A percentile compares a stretch with the other conserved stretches of the same genome.
phyloP scores from a whole-genome alignment of 345 rosid genomes.

The Trapa incisa region DNA sequence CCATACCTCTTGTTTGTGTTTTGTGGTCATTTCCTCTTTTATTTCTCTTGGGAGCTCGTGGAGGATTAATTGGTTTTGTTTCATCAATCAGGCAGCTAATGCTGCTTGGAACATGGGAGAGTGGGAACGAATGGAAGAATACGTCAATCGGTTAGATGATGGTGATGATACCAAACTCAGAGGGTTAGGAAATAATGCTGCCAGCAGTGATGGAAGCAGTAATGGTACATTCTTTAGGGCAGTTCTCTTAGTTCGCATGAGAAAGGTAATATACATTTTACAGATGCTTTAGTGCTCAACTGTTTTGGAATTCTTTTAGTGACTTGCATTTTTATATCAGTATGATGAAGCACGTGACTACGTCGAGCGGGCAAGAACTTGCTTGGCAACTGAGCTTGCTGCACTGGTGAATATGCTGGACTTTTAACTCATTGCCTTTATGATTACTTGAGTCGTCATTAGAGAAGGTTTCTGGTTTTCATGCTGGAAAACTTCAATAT shows the following conservation, averaged over 20 bases:
- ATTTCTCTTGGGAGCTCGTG: background rate
- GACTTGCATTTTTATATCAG: slow-evolving; percentile 23
- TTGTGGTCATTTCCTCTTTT: background rate
- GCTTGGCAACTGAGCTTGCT: slow-evolving; percentile 97
- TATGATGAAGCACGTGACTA: slow-evolving; percentile 89
- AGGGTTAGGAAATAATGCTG: slow-evolving; percentile 71
- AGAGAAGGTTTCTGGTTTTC: background rate
- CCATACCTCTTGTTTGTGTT: slow-evolving; percentile 11
- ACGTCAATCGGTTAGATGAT: slow-evolving; percentile 85
- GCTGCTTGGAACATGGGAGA: slow-evolving; percentile 99
- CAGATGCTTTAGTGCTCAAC: background rate
- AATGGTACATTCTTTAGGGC: slow-evolving; percentile 96
- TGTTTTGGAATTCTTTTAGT: slow-evolving; percentile 4
- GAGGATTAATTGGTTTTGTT: background rate
- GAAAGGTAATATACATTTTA: slow-evolving; percentile 34
- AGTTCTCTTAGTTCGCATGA: slow-evolving; percentile 69
- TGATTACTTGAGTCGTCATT: background rate
- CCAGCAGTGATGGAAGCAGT: slow-evolving; percentile 88
- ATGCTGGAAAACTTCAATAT: background rate
- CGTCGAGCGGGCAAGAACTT: slow-evolving; percentile 91
- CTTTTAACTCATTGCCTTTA: background rate
- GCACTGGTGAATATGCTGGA: slow-evolving; percentile 60
- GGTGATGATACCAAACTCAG: slow-evolving; percentile 88
- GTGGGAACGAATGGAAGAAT: slow-evolving; percentile 99
- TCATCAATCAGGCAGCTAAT: slow-evolving; percentile 52